Evolutionary conservation across 805 yeast species (phyloP).

Genomic region (Spathaspora boniae): DNA sequence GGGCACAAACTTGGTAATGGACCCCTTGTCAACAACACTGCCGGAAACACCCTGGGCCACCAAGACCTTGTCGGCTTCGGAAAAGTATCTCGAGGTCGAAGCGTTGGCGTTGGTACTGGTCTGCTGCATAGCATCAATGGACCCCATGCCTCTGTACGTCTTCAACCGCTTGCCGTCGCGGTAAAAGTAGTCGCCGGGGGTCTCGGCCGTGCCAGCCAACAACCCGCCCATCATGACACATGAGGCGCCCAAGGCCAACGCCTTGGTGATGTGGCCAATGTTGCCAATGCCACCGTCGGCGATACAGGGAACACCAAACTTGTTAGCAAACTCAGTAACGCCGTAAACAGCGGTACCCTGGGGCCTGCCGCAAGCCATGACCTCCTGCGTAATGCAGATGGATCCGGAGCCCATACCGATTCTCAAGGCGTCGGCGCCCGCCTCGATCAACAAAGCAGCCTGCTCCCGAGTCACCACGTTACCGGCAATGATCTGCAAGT

Average conservation of each 20-base stretch:
- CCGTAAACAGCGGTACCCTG: constrained; percentile 98
- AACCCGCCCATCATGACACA: constrained; percentile 99
- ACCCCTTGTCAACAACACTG: constrained; percentile 94
- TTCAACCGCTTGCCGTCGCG: constrained; percentile 97
- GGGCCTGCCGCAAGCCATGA: constrained; percentile 99
- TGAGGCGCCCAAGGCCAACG: constrained; percentile 94
- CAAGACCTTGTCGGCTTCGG: constrained; percentile 90
- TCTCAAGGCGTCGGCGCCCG: constrained; percentile 97
- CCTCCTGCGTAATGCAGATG: constrained; percentile 98
- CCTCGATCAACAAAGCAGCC: constrained; percentile 90
- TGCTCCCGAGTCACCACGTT: constrained; percentile 98
- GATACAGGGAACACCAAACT: constrained; percentile 96
- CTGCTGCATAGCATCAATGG: constrained; percentile 96
- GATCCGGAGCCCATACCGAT: constrained; percentile 99
- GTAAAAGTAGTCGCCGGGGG: constrained; percentile 98
- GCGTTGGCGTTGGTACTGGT: constrained; percentile 90
- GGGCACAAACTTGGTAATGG: constrained; percentile 89
- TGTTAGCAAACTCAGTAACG: constrained; percentile 89
- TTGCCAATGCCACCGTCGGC: constrained; percentile 99
- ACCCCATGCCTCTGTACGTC: constrained; percentile 99
- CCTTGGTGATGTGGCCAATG: constrained; percentile 97
- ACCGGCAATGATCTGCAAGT: constrained; percentile 91
- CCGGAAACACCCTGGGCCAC: constrained; percentile 99
- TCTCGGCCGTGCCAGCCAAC: constrained; percentile 96
- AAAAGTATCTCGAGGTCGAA: constrained; percentile 96